Base-by-base conservation (phyloP, 2,329 filamentous ascomycete species). In the Calonectria pseudoreteaudii region DNA sequence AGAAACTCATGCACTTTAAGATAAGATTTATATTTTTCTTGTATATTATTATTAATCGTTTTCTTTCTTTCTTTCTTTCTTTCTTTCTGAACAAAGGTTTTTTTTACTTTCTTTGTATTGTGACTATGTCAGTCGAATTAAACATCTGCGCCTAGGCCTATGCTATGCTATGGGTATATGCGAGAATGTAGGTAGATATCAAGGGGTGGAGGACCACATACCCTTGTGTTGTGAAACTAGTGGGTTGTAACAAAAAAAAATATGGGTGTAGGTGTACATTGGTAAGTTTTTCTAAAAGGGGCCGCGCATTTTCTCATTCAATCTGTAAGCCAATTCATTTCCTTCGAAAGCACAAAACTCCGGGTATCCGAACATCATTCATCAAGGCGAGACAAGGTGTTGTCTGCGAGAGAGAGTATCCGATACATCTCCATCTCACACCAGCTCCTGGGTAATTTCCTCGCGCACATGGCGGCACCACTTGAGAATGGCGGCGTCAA, bases 391-490 rank as follows among this genome's bases (percentile, higher is more conserved):
- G 38, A 47, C n/a, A 62, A 26, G 49, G n/a, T 36, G 66, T 71
- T 31, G 56, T 67, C 66, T 20, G 44, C 60, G 74, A 66, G 66
- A 23, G 65, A 66, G 62, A 66, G 49, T 26, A 66, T 49, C 31
- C 60, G 34, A 47, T 47, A 47, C 36, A 49, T 13, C 70, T 13
- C 94, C 78, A 60, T 80, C 66, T 80, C 75, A 10, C 6, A 65
- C 76, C 72, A 91, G 84, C 79, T 98, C 96, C 60, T 90, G 89
- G 50, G 93, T 90, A 77, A 98, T 91, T 86, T 98, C 96, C 82
- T 94, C 92, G 41, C 97, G 90, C 10, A 98, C 95, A 71, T 91
- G 92, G 77, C 89, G 90, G 84, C 94, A 95, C 97, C 97, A 99
- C 81, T 91, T 88, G 82, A 95, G 89, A 65, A 99, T 88, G 34